Evolutionary conservation across 345 rosid species (phyloP).

Genomic region (Salix koriyanagi): DNA sequence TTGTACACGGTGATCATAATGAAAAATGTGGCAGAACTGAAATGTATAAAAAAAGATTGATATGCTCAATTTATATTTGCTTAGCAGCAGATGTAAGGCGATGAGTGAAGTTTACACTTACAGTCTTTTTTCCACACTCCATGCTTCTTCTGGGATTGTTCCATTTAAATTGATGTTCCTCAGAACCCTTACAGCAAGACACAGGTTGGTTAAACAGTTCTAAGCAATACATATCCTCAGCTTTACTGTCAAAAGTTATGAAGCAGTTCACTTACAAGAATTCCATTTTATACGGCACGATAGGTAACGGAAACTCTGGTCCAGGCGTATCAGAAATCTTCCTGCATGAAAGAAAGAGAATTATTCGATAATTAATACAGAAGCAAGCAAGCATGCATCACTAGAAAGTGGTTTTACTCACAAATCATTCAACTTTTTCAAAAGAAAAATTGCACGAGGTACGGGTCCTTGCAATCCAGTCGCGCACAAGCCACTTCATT

Average conservation of each 20-base stretch:
- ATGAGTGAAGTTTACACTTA: neutral
- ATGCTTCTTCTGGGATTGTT: neutral
- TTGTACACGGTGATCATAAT: no score
- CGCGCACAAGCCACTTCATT: neutral
- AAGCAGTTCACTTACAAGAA: no score
- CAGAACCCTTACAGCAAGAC: neutral
- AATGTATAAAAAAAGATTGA: no score
- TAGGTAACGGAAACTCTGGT: no score
- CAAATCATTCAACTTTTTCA: neutral
- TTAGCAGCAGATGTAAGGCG: neutral
- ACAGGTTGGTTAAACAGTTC: neutral
- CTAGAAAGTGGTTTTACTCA: neutral
- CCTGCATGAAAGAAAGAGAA: no score
- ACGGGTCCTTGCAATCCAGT: constrained; percentile 7
- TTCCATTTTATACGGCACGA: fast-evolving
- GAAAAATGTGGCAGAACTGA: no score
- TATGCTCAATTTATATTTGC: neutral
- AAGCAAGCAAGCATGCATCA: neutral
- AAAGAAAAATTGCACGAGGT: neutral
- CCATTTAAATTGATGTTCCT: neutral
- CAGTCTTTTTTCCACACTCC: neutral
- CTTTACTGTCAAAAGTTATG: neutral
- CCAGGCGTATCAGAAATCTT: no score
- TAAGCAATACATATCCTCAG: neutral
- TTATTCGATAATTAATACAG: neutral